Evolutionary conservation across 2,329 filamentous ascomycete species (phyloP), one percentile per base, ranked within the genome.

Genomic region (Talaromyces amestolkiae): DNA sequence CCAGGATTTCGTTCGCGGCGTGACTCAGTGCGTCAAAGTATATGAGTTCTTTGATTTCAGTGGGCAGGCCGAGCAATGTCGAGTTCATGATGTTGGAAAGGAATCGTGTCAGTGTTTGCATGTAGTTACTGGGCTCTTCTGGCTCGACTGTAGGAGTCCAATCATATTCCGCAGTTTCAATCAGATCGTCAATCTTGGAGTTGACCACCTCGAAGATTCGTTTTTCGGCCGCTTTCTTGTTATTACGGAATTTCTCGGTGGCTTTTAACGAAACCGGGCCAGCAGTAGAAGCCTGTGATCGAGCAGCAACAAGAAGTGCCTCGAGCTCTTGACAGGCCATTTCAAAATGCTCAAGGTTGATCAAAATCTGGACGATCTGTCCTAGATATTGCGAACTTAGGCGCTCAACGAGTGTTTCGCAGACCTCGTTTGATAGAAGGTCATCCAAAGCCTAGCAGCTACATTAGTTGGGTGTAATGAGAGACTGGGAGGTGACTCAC

Each of bases 201-300:
- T 99, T 98, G 68, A 99, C 95, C 0, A 99, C 86, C 79, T 99
- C 96, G 74, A 99, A 99, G 65, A 99, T 98, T 39, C 96, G 90
- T 79, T 97, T 97, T 75, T 97, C 94, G 0, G 95, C 95, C 1
- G 91, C 93, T 80, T 98, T 97, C 80, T 97, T 97, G 75, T 96
- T 93, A 72, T 86, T 89, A 47, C 88, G 86, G 77, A 99, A 99
- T 66, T 92, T 87, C 69, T 92, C 90, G 0, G 95, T 98, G 0
- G 96, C 95, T 31, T 85, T 86, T 5, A 98, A 83, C 3, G 88
- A 87, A 64, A 97, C 86, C 0, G 92, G 90, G 0, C 91, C 92
- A 3, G 92, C 91, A 1, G 91, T 74, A 0, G 91, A 92, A 13
- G 88, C 89, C 6, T 92, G 92, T 8, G 92, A 93, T 59, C 94